Conservation (phyloP, 2,329 filamentous ascomycete genomes). For the Sclerotinia borealis region DNA sequence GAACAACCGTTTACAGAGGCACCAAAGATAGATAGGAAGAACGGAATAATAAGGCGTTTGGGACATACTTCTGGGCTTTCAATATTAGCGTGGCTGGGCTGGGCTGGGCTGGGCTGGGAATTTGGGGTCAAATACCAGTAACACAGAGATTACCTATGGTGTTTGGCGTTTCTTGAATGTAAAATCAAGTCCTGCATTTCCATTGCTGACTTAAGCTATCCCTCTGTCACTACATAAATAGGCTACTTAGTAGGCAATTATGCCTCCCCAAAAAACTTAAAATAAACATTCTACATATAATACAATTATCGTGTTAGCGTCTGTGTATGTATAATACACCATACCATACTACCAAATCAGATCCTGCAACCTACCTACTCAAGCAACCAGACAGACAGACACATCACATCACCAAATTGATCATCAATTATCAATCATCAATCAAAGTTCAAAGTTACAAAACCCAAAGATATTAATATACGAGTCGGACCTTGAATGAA, state of each 20-base stretch:
- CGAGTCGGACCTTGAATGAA: too few relatives aligned
- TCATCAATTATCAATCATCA: too few relatives aligned
- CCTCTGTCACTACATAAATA: background rate
- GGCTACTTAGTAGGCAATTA: background rate
- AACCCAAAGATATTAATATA: too few relatives aligned
- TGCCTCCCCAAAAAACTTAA: too few relatives aligned
- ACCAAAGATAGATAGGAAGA: constrained; percentile 11
- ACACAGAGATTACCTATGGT: background rate
- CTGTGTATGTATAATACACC: background rate
- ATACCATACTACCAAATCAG: too few relatives aligned
- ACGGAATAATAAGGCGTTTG: constrained; percentile 4
- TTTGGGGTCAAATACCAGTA: background rate
- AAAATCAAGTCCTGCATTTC: background rate
- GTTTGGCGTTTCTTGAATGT: background rate
- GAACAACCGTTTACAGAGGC: constrained; percentile 17
- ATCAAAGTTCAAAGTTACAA: too few relatives aligned
- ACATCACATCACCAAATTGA: too few relatives aligned
- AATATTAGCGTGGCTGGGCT: constrained; percentile 3
- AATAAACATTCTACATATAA: too few relatives aligned
- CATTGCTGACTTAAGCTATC: background rate
- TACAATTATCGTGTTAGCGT: too few relatives aligned
- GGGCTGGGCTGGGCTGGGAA: background rate
- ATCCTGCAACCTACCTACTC: too few relatives aligned
- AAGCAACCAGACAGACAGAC: too few relatives aligned
- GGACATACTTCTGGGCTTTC: constrained; percentile 5